Base-by-base conservation (phyloP, 2,329 filamentous ascomycete species). In the Xylariaceae sp. region DNA sequence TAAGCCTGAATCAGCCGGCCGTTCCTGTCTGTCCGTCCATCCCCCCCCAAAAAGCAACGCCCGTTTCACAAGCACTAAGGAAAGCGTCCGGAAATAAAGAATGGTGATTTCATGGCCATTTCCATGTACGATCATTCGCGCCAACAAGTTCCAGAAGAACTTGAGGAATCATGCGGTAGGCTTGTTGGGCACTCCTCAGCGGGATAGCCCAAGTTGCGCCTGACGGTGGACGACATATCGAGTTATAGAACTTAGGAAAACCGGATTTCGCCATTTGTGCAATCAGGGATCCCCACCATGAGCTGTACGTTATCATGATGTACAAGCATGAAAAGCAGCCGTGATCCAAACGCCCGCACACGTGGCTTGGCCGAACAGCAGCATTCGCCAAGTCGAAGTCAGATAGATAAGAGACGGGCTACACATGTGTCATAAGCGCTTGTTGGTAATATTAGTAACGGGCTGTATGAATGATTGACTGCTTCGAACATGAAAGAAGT, bases 271-370 rank as follows among this genome's bases (percentile, higher is more conserved):
- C 22, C 22, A 27, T 4, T n/a, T 27, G 7, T 27, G 22, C 22
- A 27, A 5, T 27, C 22, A 27, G 22, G 22, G 7, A 7, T 7
- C 22, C 22, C 22, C 22, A 27, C 22, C 22, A 27, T 27, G 7
- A 7, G 22, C 22, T 27, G 22, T 7, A 4, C 22, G 33, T 36
- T 36, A 15, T 36, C 33, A 15, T 36, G 33, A 10, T 36, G 15
- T 14, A 36, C 9, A 10, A 10, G 14, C 10, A 36, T 36, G 15
- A 5, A 15, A 11, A 17, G 30, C 30, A 42, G 47, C 49, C 40
- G 44, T 39, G n/a, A 45, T 22, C 49, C 53, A 56, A 42, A 47
- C 30, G 39, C 48, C 30, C 40, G 42, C 49, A 51, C 55, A 58
- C 55, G 53, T 56, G 55, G 47, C 22, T 44, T 30, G 17, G 39